Evolutionary conservation across 2,329 filamentous ascomycete species (phyloP), one percentile per base, ranked within the genome.

Genomic region (Neophaeococcomyces aloes): DNA sequence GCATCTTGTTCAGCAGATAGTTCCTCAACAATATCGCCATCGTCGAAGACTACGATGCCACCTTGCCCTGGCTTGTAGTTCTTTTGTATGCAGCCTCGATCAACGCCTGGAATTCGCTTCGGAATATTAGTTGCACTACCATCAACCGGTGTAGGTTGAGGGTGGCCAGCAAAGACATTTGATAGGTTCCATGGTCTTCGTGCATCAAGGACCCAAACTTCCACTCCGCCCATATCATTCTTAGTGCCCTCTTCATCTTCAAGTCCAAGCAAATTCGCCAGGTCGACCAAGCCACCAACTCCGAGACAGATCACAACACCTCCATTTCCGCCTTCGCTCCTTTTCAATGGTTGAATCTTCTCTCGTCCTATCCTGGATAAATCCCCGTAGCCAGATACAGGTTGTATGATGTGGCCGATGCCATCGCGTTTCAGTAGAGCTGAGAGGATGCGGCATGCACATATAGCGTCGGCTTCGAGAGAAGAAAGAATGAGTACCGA

Each of bases 391-490:
- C 91, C 91, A 15, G 86, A 79, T 43, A 98, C 82, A 1, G 91
- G 91, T 58, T 95, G 86, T 58, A 96, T 94, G 66, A 95, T 96
- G 69, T 96, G 89, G 11, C 83, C 85, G 55, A 98, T 94, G 61
- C 94, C 96, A 70, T 98, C 91, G 71, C 89, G 83, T 66, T 94
- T 95, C 48, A 98, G 73, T n/a, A 98, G 74, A 39, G 83, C 76
- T 2, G 89, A 94, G 37, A 98, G 78, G 48, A 98, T 95, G 49
- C 88, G 86, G 62, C 87, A 94, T 50, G 88, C 91, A 65, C 89
- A 96, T 49, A 98, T 78, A 51, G 91, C 85, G 67, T 98, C 91
- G 44, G 91, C 87, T 59, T 95, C 89, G 60, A 96, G 83, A 29
- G 89, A 85, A 8, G 54, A 49, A 45, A 98, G 83, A 51, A 98